phyloP scores from a whole-genome alignment of 2,329 filamentous ascomycete genomes.

The Microcyclospora tardicrescens region DNA sequence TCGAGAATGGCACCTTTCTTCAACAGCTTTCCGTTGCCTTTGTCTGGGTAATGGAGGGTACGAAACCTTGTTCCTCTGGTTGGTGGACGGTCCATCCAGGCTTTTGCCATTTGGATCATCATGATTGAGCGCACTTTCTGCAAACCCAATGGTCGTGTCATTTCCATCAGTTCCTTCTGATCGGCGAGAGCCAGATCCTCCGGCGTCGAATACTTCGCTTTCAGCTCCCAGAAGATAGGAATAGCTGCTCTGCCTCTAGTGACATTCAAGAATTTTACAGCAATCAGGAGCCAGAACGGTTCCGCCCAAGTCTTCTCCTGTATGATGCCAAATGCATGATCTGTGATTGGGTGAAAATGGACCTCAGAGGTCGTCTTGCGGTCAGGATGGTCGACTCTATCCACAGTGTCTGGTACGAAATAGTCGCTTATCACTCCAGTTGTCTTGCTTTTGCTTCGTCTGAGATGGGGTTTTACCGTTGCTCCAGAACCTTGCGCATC shows the following conservation, averaged over 20 bases:
- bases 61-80: constrained; percentile 43
- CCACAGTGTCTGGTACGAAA: constrained; percentile 12
- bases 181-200: constrained; percentile 46
- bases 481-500: too few relatives aligned
- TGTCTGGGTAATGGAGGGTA: constrained; percentile 42
- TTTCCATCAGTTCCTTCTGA: constrained; percentile 41
- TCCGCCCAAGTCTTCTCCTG: constrained; percentile 66
- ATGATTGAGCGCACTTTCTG: constrained; percentile 52
- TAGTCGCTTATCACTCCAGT: constrained; percentile 16
- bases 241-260: constrained; percentile 63
- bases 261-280: constrained; percentile 72
- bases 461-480: too few relatives aligned
- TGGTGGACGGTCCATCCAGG: constrained; percentile 55
- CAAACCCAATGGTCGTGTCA: constrained; percentile 61
- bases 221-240: constrained; percentile 59
- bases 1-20: constrained; percentile 30
- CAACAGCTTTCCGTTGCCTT: constrained; percentile 37
- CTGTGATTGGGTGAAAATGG: constrained; percentile 53
- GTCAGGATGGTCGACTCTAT: constrained; percentile 17
- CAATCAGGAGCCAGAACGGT: constrained; percentile 70
- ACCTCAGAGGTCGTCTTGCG: constrained; percentile 31
- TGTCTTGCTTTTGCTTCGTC: not conserved
- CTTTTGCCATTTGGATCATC: constrained; percentile 56
- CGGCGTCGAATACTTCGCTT: constrained; percentile 55
- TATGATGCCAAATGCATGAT: constrained; percentile 59